Evolutionary conservation across 2,329 filamentous ascomycete species (phyloP).

Genomic region (Trichoderma sp.): DNA sequence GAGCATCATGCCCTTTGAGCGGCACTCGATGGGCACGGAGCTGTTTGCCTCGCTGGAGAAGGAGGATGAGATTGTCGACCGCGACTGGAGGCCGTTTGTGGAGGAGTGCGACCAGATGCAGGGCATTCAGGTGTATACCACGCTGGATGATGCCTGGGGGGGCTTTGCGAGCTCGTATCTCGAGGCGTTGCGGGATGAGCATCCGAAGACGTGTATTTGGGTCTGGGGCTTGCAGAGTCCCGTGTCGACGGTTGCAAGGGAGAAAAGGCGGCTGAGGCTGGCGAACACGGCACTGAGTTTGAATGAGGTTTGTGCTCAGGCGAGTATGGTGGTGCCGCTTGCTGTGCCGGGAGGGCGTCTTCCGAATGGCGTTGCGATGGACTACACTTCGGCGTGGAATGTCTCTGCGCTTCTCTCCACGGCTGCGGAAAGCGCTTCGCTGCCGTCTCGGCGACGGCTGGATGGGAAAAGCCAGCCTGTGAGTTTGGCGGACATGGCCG

Average conservation of each 20-base stretch:
- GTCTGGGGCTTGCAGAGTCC: slow-evolving; percentile 78
- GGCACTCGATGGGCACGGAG: slow-evolving; percentile 80
- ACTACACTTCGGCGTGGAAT: slow-evolving; percentile 73
- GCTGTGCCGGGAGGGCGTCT: slow-evolving; percentile 59
- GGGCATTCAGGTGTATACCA: slow-evolving; percentile 75
- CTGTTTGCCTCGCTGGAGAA: slow-evolving; percentile 72
- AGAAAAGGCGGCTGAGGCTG: slow-evolving; percentile 57
- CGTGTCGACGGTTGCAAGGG: slow-evolving; percentile 54
- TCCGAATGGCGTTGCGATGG: slow-evolving; percentile 60
- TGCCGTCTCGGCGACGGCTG: slow-evolving; percentile 70
- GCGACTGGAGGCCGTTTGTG: slow-evolving; percentile 83
- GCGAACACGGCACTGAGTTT: slow-evolving; percentile 75
- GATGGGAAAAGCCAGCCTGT: slow-evolving; percentile 42
- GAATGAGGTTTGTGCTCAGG: slow-evolving; percentile 66
- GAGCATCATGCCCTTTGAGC: slow-evolving; percentile 81
- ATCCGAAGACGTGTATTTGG: slow-evolving; percentile 84
- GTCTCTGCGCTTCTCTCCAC: slow-evolving; percentile 73
- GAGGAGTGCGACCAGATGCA: slow-evolving; percentile 95
- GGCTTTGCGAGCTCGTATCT: slow-evolving; percentile 74
- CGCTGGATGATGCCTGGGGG: slow-evolving; percentile 77
- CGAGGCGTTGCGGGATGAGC: slow-evolving; percentile 83
- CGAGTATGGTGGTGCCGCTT: slow-evolving; percentile 78
- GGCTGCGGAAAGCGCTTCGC: slow-evolving; percentile 74
- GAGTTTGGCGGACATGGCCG: slow-evolving; percentile 64
- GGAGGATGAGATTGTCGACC: slow-evolving; percentile 83